Percentiles rank a stretch among this genome's conserved stretches.
Conservation (phyloP, 331 rosid species). For the Erythrophleum ivorense region DNA sequence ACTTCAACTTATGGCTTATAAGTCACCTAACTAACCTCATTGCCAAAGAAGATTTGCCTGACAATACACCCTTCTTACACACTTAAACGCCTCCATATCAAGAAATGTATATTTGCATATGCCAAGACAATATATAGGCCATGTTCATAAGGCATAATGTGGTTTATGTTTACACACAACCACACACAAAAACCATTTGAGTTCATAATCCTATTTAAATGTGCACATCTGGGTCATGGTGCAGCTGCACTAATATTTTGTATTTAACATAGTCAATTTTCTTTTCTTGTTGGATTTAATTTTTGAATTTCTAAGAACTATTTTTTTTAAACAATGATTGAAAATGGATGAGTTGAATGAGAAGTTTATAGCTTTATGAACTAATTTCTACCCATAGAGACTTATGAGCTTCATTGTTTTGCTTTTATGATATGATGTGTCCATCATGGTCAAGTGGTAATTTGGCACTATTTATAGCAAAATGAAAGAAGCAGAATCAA, state of each 20-base stretch:
- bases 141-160: background rate
- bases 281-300: no score
- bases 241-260: background rate
- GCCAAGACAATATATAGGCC: background rate
- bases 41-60: conserved; percentile 81
- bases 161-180: background rate
- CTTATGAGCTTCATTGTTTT: no score
- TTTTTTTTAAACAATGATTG: no score
- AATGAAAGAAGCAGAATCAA: no score
- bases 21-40: conserved; percentile 30
- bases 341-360: no score
- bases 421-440: no score
- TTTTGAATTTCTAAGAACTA: no score
- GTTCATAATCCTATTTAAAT: background rate
- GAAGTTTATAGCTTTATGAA: no score
- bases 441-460: no score
- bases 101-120: background rate
- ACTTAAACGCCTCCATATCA: background rate
- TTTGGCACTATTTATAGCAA: no score
- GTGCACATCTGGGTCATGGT: background rate
- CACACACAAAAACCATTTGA: background rate
- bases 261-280: no score
- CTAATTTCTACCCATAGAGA: no score
- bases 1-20: background rate
- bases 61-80: conserved; percentile 47